Evolutionary conservation across 2,329 filamentous ascomycete genomes (phyloP).

Genomic region (Aciculosporium take): DNA sequence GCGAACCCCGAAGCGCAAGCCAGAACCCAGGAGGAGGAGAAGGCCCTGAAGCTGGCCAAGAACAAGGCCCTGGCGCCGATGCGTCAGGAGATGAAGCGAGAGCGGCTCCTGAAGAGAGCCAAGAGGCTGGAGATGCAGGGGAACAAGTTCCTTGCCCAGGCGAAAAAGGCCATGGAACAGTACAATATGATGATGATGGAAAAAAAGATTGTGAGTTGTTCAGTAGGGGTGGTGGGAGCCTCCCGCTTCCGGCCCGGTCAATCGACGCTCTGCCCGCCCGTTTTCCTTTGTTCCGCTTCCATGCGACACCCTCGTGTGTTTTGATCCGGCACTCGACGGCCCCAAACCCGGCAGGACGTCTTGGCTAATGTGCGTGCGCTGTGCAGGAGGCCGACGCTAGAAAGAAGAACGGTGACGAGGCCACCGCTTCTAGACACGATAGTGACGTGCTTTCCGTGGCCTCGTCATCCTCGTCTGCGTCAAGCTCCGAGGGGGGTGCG

Average conservation of each 20-base stretch:
- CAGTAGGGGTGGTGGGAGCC: no score
- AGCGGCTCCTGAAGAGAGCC: conserved; percentile 22
- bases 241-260: no score
- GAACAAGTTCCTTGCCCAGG: conserved; percentile 24
- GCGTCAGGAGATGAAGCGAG: conserved; percentile 25
- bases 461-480: conserved; percentile 11
- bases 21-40: conserved; percentile 13
- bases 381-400: conserved; percentile 11
- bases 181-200: conserved; percentile 13
- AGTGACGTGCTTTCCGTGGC: conserved; percentile 9
- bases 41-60: conserved; percentile 19
- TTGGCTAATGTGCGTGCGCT: conserved; percentile 1
- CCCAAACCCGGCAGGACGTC: background rate
- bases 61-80: conserved; percentile 12
- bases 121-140: conserved; percentile 27
- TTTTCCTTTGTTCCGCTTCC: no score
- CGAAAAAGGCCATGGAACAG: conserved; percentile 19
- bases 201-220: conserved; percentile 8
- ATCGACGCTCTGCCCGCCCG: no score
- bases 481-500: conserved; percentile 13
- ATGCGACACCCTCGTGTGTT: no score
- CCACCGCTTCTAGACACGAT: conserved; percentile 9
- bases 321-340: no score
- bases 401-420: conserved; percentile 9
- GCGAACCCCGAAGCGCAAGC: conserved; percentile 23